phyloP scores from a whole-genome alignment of 208 protist species.

The Tritrichomonas musculus region DNA sequence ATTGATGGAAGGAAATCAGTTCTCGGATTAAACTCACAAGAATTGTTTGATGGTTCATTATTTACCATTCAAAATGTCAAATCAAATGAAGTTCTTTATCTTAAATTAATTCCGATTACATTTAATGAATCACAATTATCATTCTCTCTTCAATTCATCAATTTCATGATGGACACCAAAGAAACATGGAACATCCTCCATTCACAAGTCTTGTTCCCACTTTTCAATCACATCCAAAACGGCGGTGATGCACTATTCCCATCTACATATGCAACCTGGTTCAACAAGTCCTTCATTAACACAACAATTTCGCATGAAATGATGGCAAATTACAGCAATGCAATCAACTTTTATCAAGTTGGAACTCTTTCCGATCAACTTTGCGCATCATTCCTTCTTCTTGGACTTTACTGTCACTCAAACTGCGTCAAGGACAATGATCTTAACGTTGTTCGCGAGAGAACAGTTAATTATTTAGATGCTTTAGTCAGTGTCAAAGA shows the following conservation, averaged over 20 bases:
- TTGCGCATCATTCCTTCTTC: too few species aligned
- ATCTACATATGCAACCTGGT: background rate
- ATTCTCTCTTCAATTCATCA: background rate
- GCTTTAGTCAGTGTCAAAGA: background rate
- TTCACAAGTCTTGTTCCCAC: background rate
- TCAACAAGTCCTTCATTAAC: background rate
- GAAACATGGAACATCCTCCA: background rate
- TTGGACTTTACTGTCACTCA: too few species aligned
- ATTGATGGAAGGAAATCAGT: too few species aligned
- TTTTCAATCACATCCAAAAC: background rate
- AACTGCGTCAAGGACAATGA: too few species aligned
- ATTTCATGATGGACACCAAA: background rate
- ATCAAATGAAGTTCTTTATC: background rate
- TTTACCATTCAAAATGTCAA: background rate
- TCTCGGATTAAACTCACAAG: too few species aligned
- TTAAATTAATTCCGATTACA: background rate
- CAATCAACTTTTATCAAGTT: too few species aligned
- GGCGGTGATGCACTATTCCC: background rate
- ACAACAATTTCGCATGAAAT: too few species aligned
- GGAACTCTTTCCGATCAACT: too few species aligned
- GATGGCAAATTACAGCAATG: too few species aligned
- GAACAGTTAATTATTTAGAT: background rate
- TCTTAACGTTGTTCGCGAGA: background rate
- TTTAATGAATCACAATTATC: background rate
- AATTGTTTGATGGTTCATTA: too few species aligned